phyloP scores from a whole-genome alignment of 129 eudicot species.

The Pseudognaphalium luteoalbum region DNA sequence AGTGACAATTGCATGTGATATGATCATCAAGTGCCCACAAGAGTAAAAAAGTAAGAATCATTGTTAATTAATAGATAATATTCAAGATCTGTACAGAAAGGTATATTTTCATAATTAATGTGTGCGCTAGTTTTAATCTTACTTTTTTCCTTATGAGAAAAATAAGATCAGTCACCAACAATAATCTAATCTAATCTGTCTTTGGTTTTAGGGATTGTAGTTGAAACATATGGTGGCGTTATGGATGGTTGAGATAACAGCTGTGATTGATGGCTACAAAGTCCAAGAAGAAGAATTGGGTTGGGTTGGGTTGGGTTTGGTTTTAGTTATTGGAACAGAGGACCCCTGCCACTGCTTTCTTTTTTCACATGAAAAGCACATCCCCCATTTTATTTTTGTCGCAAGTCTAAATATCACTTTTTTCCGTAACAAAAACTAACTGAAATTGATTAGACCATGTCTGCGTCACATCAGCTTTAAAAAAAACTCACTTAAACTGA shows the following conservation, averaged over 20 bases:
- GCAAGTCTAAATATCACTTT: too few relatives aligned
- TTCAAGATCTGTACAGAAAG: not conserved
- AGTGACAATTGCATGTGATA: constrained; percentile 16
- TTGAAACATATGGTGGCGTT: constrained; percentile 7
- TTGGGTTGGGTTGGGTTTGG: constrained; percentile 28
- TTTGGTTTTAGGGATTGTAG: too few relatives aligned
- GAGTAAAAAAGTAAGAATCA: not conserved
- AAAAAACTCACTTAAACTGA: too few relatives aligned
- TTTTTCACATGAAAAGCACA: constrained; percentile 32
- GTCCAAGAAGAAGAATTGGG: constrained; percentile 3
- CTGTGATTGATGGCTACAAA: constrained; percentile 33
- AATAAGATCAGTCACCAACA: too few relatives aligned
- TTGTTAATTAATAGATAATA: not conserved
- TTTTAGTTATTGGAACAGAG: constrained; percentile 21
- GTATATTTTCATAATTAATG: not conserved
- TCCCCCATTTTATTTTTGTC: too few relatives aligned
- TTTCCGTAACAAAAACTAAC: too few relatives aligned
- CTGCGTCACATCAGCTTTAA: too few relatives aligned
- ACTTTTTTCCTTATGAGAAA: too few relatives aligned
- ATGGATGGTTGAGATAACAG: constrained; percentile 23
- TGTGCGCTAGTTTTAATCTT: not conserved
- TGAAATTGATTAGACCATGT: too few relatives aligned
- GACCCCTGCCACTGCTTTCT: constrained; percentile 26
- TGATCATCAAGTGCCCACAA: constrained; percentile 11
- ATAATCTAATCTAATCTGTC: too few relatives aligned